Evolutionary conservation across 495 filamentous ascomycete species (phyloP).

Genomic region (Podospora conica): DNA sequence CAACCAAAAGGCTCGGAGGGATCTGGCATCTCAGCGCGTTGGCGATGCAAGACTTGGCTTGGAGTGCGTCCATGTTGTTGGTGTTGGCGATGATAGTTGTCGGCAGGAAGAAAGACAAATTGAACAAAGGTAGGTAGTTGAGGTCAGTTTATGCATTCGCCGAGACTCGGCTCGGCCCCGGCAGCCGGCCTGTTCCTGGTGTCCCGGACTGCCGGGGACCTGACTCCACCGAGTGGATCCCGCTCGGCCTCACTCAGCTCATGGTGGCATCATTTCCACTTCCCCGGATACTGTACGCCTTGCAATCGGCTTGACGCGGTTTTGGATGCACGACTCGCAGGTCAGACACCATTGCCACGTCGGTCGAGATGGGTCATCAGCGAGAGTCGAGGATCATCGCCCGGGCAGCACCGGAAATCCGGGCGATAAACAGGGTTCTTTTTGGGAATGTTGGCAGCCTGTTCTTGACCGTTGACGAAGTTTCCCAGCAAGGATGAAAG

Average conservation of each 20-base stretch:
- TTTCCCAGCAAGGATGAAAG: no score
- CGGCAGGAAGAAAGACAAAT: background rate
- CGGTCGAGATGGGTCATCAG: no score
- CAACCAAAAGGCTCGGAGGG: background rate
- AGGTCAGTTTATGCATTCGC: background rate
- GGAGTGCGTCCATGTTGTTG: slow-evolving; percentile 1
- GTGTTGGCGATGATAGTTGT: background rate
- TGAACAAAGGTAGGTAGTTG: background rate
- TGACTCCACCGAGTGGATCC: background rate
- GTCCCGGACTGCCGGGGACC: background rate
- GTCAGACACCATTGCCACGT: background rate
- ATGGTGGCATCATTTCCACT: background rate
- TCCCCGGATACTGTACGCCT: background rate
- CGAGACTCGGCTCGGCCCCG: background rate
- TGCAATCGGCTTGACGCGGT: background rate
- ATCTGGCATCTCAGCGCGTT: background rate
- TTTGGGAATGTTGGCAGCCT: no score
- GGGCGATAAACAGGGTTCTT: no score
- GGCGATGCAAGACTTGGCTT: background rate
- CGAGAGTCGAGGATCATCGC: no score
- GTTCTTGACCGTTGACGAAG: no score
- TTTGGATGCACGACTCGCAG: background rate
- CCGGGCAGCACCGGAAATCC: no score
- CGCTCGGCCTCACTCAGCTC: background rate
- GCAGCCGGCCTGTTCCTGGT: background rate